Percentiles rank a stretch among this genome's conserved stretches.
Conservation (phyloP, 495 filamentous ascomycete genomes). For the Xanthoparmelia taractica region DNA sequence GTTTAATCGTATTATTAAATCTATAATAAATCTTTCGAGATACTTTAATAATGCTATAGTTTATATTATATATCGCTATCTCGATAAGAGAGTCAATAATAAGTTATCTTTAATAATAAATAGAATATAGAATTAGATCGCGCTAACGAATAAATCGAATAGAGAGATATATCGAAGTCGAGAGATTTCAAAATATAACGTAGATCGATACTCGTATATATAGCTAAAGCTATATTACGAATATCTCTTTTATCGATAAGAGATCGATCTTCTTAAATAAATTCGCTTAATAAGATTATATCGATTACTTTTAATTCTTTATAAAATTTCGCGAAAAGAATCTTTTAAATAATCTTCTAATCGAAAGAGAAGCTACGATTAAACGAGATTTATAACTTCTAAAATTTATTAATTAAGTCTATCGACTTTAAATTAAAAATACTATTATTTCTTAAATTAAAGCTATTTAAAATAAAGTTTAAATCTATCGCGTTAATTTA, state of each 20-base stretch:
- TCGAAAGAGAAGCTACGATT: neutral
- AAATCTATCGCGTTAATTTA: neutral
- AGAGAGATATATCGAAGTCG: neutral
- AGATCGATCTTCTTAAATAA: neutral
- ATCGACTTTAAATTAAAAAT: neutral
- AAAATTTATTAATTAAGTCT: neutral
- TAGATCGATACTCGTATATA: neutral
- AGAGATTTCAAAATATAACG: neutral
- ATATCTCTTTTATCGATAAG: neutral
- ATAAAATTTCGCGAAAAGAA: neutral
- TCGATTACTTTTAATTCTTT: neutral
- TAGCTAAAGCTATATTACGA: neutral
- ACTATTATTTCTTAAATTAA: neutral
- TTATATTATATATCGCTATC: neutral
- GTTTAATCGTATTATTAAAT: neutral
- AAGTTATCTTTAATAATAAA: neutral
- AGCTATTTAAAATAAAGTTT: neutral
- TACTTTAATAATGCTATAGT: neutral
- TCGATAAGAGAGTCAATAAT: neutral
- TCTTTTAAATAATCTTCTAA: neutral
- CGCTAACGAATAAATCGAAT: neutral
- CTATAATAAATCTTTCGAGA: neutral
- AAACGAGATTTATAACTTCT: neutral
- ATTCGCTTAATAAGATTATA: neutral
- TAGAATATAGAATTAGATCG: neutral